Evolutionary conservation across 345 rosid species (phyloP).

Genomic region (Corymbia maculata): DNA sequence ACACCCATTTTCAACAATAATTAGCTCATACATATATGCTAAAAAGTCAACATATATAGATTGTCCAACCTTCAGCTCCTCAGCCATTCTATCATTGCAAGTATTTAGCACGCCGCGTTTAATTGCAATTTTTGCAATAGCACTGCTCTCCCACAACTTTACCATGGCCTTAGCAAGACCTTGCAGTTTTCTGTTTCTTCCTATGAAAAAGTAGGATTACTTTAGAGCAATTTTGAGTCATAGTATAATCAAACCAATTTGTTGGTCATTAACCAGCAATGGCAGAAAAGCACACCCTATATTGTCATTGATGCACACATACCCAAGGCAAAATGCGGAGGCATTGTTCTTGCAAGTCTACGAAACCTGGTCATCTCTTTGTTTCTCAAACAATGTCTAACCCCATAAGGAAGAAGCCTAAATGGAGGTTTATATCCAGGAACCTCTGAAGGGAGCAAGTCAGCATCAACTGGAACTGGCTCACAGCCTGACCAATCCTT

Average conservation of each 20-base stretch:
- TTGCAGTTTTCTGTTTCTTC: slow-evolving; percentile 78
- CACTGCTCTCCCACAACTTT: slow-evolving; percentile 81
- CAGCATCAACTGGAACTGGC: slow-evolving; percentile 94
- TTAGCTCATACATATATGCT: not conserved
- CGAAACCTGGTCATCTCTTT: slow-evolving; percentile 60
- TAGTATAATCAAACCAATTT: not conserved
- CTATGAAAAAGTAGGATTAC: slow-evolving; percentile 20
- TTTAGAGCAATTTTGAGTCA: not conserved
- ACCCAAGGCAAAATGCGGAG: slow-evolving; percentile 95
- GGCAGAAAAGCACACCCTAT: not conserved
- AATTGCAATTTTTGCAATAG: slow-evolving; percentile 84
- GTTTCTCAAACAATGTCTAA: slow-evolving; percentile 44
- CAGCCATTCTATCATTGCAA: slow-evolving; percentile 90
- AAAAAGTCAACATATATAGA: not conserved
- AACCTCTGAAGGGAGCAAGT: slow-evolving; percentile 67
- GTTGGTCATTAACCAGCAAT: not conserved
- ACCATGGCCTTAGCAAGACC: slow-evolving; percentile 83
- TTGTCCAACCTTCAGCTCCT: slow-evolving; percentile 68
- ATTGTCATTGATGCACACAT: not conserved
- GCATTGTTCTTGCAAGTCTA: slow-evolving; percentile 50
- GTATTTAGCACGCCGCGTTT: slow-evolving; percentile 81
- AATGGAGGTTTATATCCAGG: slow-evolving; percentile 64
- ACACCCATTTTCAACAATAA: not conserved
- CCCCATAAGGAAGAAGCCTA: slow-evolving; percentile 64
- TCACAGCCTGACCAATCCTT: slow-evolving; percentile 84